Conservation (phyloP, 2,329 filamentous ascomycete species). For the Metarhizium album region DNA sequence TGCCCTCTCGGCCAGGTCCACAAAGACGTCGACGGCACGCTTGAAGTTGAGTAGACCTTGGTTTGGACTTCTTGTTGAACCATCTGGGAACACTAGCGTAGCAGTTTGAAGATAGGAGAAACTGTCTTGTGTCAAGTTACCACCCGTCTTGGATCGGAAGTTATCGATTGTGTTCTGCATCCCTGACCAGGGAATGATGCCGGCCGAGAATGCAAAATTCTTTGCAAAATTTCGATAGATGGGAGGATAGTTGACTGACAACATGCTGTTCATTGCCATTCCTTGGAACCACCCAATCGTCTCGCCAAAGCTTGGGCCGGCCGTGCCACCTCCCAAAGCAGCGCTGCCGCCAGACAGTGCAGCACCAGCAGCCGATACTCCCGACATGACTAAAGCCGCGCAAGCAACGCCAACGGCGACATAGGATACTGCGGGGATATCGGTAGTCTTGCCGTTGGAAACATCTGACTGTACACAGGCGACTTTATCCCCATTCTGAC, state of each 20-base stretch:
- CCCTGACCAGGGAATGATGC: constrained; percentile 69
- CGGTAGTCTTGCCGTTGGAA: constrained; percentile 76
- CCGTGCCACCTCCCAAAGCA: constrained; percentile 34
- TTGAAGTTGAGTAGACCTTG: constrained; percentile 36
- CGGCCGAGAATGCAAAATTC: constrained; percentile 89
- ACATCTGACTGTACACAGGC: constrained; percentile 78
- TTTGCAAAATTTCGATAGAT: constrained; percentile 83
- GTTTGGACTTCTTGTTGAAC: constrained; percentile 35
- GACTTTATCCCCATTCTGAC: constrained; percentile 50
- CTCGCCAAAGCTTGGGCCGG: constrained; percentile 77
- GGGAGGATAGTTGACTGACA: constrained; percentile 76
- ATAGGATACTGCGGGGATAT: constrained; percentile 67
- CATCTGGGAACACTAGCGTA: constrained; percentile 60
- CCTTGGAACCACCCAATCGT: constrained; percentile 86
- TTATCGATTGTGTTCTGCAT: constrained; percentile 76
- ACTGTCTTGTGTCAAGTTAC: constrained; percentile 73
- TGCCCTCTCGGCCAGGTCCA: constrained; percentile 42
- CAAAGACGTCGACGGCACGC: constrained; percentile 38
- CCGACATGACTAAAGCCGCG: constrained; percentile 66
- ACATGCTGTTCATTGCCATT: constrained; percentile 92
- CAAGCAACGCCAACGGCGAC: constrained; percentile 75
- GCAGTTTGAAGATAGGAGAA: constrained; percentile 64
- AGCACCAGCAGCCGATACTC: constrained; percentile 56
- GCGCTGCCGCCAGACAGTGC: constrained; percentile 40
- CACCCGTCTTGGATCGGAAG: constrained; percentile 72